Conservation (phyloP, 2,329 filamentous ascomycete species). For the Colletotrichum shisoi region DNA sequence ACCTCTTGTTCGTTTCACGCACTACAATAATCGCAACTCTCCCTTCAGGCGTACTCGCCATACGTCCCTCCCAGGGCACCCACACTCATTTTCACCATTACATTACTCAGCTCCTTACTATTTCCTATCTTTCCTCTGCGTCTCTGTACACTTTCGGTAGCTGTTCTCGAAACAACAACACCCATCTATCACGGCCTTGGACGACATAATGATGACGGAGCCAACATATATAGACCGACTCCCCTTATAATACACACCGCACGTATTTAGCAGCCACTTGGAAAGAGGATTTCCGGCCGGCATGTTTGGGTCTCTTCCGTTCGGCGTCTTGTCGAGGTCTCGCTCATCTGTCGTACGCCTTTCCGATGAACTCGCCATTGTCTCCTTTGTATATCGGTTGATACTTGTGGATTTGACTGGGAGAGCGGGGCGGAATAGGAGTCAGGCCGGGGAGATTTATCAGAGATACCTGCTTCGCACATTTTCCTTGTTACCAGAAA, state of each 20-base stretch:
- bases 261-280: neutral
- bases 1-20: neutral
- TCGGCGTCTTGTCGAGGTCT: slow-evolving; percentile 20
- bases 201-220: slow-evolving; percentile 35
- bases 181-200: slow-evolving; percentile 21
- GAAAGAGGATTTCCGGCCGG: neutral
- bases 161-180: slow-evolving; percentile 10
- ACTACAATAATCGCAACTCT: neutral
- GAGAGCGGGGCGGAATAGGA: slow-evolving; percentile 10
- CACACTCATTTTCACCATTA: slow-evolving; percentile 24
- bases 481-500: slow-evolving; percentile 1
- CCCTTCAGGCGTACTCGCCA: neutral
- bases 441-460: slow-evolving; percentile 2
- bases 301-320: slow-evolving; percentile 19
- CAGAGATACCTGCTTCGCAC: slow-evolving; percentile 22
- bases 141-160: neutral
- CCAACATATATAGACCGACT: slow-evolving; percentile 23
- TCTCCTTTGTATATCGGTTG: slow-evolving; percentile 1
- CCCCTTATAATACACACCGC: slow-evolving; percentile 28
- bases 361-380: neutral
- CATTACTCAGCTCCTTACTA: neutral
- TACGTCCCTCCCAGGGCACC: slow-evolving; percentile 8
- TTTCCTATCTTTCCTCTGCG: neutral
- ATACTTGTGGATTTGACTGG: neutral
- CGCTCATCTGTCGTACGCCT: neutral